phyloP scores from a whole-genome alignment of 495 filamentous ascomycete species.

The Acidiella bohemica region DNA sequence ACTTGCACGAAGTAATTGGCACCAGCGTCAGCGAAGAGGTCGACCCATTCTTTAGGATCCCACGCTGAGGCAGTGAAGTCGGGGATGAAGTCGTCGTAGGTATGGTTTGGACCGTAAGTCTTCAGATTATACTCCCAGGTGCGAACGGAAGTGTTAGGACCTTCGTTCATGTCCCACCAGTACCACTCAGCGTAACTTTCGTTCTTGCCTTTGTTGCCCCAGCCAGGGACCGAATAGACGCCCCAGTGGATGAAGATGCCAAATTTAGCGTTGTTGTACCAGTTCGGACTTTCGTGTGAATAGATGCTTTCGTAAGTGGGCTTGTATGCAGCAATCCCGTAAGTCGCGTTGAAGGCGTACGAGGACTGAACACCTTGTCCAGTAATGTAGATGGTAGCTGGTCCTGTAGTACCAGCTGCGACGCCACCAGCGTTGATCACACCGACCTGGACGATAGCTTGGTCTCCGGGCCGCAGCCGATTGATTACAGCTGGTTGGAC shows the following conservation, averaged over 20 bases:
- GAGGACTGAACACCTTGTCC: conserved; percentile 21
- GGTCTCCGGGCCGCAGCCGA: conserved; percentile 40
- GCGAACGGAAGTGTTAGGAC: conserved; percentile 22
- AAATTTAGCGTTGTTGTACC: conserved; percentile 42
- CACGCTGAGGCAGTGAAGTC: conserved; percentile 39
- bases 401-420: conserved; percentile 14
- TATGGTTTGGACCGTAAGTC: conserved; percentile 36
- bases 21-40: conserved; percentile 41
- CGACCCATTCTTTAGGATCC: conserved; percentile 42
- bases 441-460: conserved; percentile 36
- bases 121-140: conserved; percentile 38
- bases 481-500: conserved; percentile 32
- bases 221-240: conserved; percentile 40
- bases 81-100: conserved; percentile 44
- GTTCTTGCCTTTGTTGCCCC: conserved; percentile 37
- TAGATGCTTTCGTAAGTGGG: conserved; percentile 31
- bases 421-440: conserved; percentile 24
- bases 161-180: conserved; percentile 31
- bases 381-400: conserved; percentile 24
- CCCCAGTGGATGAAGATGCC: conserved; percentile 49
- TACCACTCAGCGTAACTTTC: conserved; percentile 45
- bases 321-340: conserved; percentile 26
- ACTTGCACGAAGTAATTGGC: conserved; percentile 44
- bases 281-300: conserved; percentile 38
- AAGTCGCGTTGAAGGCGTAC: conserved; percentile 28